Conservation (phyloP, 2,329 filamentous ascomycete genomes). For the Talaromyces sp. region DNA sequence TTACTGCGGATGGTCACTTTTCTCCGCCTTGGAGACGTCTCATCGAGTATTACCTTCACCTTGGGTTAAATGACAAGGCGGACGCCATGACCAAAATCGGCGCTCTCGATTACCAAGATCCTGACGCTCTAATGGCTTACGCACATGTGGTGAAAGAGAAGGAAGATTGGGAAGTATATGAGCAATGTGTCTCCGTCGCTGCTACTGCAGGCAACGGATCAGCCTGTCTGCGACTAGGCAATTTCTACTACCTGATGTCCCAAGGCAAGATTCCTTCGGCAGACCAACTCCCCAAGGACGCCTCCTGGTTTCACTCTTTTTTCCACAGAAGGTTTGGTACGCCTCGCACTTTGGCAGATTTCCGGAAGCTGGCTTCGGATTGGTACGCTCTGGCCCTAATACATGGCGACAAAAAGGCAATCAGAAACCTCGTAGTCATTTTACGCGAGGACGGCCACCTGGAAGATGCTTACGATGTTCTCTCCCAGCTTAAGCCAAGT, state of each 20-base stretch:
- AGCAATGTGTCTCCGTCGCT: slow-evolving; percentile 29
- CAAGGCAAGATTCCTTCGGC: slow-evolving; percentile 19
- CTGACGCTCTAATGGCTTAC: slow-evolving; percentile 21
- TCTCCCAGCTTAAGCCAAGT: slow-evolving; percentile 6
- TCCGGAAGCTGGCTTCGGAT: slow-evolving; percentile 23
- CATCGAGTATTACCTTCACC: slow-evolving; percentile 14
- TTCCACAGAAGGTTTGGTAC: slow-evolving; percentile 14
- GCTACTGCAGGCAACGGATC: slow-evolving; percentile 23
- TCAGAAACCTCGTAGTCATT: slow-evolving; percentile 24
- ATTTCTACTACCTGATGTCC: slow-evolving; percentile 31
- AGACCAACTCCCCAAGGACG: slow-evolving; percentile 13
- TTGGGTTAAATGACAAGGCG: slow-evolving; percentile 12
- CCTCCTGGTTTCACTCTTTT: not conserved
- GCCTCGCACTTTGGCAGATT: slow-evolving; percentile 17
- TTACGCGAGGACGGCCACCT: slow-evolving; percentile 20
- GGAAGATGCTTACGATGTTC: slow-evolving; percentile 7
- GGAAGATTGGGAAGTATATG: slow-evolving; percentile 24
- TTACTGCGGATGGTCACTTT: slow-evolving; percentile 10
- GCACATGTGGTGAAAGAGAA: slow-evolving; percentile 20
- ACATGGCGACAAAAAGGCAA: slow-evolving; percentile 17
- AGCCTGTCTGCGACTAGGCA: slow-evolving; percentile 29
- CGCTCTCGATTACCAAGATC: slow-evolving; percentile 27
- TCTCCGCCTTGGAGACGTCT: slow-evolving; percentile 26
- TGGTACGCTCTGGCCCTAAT: slow-evolving; percentile 29
- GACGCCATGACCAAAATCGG: slow-evolving; percentile 21